Conservation (phyloP, 495 filamentous ascomycete genomes). For the Podospora pseudocomata region DNA sequence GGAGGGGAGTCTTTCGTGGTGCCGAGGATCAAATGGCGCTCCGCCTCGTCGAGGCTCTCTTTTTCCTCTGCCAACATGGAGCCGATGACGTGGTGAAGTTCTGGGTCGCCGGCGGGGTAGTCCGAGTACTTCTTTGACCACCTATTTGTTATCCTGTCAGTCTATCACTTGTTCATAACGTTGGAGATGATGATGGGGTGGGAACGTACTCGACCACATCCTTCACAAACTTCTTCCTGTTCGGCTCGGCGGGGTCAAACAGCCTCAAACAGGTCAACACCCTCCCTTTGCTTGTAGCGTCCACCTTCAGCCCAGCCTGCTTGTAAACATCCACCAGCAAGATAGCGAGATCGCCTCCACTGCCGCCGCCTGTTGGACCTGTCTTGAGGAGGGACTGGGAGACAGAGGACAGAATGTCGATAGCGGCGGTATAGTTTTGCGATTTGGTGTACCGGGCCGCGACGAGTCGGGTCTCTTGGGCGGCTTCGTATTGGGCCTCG, state of each 20-base stretch:
- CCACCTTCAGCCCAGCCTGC: slow-evolving; percentile 71
- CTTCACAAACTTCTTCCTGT: slow-evolving; percentile 82
- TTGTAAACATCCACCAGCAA: slow-evolving; percentile 84
- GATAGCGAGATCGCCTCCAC: slow-evolving; percentile 84
- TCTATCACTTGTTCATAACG: neutral
- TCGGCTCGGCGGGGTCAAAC: slow-evolving; percentile 81
- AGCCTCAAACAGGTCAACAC: slow-evolving; percentile 63
- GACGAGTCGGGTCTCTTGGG: slow-evolving; percentile 93
- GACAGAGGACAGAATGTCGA: slow-evolving; percentile 81
- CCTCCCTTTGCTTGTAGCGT: slow-evolving; percentile 59
- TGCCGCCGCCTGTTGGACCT: slow-evolving; percentile 86
- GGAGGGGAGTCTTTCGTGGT: slow-evolving; percentile 78
- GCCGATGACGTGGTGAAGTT: slow-evolving; percentile 90
- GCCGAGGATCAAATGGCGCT: slow-evolving; percentile 83
- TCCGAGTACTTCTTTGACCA: slow-evolving; percentile 86
- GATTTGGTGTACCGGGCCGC: slow-evolving; percentile 87
- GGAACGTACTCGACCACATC: slow-evolving; percentile 73
- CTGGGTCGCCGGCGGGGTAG: slow-evolving; percentile 88
- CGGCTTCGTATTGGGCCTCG: slow-evolving; percentile 75
- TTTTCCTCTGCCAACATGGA: slow-evolving; percentile 85
- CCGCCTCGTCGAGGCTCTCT: slow-evolving; percentile 79
- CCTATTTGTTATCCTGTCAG: slow-evolving; percentile 32
- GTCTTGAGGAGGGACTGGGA: slow-evolving; percentile 81
- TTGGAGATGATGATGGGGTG: slow-evolving; percentile 4
- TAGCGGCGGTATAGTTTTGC: slow-evolving; percentile 74